Conservation (phyloP, 1,284 basidiomycete genomes). For the Clitocybe nebularis region DNA sequence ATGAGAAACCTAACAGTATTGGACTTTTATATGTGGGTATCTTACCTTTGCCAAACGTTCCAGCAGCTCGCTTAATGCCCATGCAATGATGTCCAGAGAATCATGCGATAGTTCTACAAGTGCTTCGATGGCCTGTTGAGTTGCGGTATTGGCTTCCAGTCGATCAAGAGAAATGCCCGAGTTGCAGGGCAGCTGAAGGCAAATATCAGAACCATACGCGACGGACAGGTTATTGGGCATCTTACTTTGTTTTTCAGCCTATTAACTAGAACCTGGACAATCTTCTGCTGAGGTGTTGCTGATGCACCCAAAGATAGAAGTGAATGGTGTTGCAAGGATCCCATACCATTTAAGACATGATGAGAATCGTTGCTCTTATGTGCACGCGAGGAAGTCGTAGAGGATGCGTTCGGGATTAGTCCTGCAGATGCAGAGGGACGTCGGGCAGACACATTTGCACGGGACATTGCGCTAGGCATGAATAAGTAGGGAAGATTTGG, state of each 20-base stretch:
- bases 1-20: constrained; percentile 5
- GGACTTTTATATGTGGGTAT: constrained; percentile 15
- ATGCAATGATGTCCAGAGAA: constrained; percentile 74
- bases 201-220: constrained; percentile 4
- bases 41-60: constrained; percentile 76
- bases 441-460: constrained; percentile 27
- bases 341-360: constrained; percentile 21
- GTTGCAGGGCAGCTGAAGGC: constrained; percentile 73
- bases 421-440: constrained; percentile 33
- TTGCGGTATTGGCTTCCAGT: constrained; percentile 71
- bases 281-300: constrained; percentile 65
- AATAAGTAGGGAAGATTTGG: too few species aligned
- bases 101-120: constrained; percentile 76
- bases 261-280: constrained; percentile 67
- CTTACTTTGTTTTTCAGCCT: constrained; percentile 69
- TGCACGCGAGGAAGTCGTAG: constrained; percentile 18
- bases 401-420: constrained; percentile 16
- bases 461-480: constrained; percentile 6
- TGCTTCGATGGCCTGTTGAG: constrained; percentile 72
- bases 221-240: neutral
- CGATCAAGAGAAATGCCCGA: constrained; percentile 72
- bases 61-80: constrained; percentile 71
- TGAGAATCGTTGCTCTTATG: constrained; percentile 39
- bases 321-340: constrained; percentile 24
- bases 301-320: constrained; percentile 28